Evolutionary conservation across 768 basidiomycete genomes (phyloP).

Genomic region (Kondoa malvinella): DNA sequence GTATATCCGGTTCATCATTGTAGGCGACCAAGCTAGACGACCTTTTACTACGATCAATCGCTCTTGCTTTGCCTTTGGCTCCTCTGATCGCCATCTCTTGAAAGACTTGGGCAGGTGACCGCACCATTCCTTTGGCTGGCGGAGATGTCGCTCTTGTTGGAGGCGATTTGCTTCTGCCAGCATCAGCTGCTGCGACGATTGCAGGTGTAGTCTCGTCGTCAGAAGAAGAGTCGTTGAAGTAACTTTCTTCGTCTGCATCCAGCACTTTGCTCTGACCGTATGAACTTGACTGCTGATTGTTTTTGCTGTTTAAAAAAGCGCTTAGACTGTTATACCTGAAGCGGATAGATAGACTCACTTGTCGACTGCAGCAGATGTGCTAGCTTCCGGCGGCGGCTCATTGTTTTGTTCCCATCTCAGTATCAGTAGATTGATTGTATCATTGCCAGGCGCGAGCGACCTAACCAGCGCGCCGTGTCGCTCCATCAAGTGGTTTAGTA

Average conservation of each 20-base stretch:
- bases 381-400: slow-evolving; percentile 37
- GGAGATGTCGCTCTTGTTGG: background rate
- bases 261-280: background rate
- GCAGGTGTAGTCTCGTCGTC: slow-evolving; percentile 36
- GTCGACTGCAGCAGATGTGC: background rate
- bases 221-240: slow-evolving; percentile 79
- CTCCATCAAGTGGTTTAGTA: slow-evolving; percentile 3
- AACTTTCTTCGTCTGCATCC: slow-evolving; percentile 63
- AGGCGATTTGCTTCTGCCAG: background rate
- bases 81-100: slow-evolving; percentile 9
- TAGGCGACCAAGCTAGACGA: slow-evolving; percentile 45
- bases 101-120: slow-evolving; percentile 40
- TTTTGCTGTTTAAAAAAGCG: background rate
- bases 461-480: background rate
- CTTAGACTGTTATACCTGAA: background rate
- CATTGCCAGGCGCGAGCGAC: slow-evolving; percentile 33
- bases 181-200: background rate
- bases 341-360: slow-evolving; percentile 29
- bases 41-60: slow-evolving; percentile 1
- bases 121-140: slow-evolving; percentile 14
- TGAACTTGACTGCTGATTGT: slow-evolving; percentile 18
- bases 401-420: slow-evolving; percentile 82
- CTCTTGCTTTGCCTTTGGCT: slow-evolving; percentile 30
- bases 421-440: slow-evolving; percentile 55
- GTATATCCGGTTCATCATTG: slow-evolving; percentile 49